Evolutionary conservation across 768 basidiomycete species (phyloP), one percentile per base, ranked within the genome.

Genomic region (Lactifluus volemus): DNA sequence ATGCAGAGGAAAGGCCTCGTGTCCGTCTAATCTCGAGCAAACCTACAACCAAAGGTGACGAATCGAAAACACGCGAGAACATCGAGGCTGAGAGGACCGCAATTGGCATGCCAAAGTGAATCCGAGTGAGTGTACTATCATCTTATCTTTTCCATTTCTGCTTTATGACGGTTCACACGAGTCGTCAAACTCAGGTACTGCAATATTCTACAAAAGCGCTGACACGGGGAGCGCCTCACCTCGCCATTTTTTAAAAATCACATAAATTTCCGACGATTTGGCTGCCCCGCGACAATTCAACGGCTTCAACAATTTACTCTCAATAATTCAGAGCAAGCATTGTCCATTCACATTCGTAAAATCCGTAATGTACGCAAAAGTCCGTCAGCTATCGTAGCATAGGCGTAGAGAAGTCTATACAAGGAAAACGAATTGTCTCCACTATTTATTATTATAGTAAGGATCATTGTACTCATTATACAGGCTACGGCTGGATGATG

Each of bases 401-500:
- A 53, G 25, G 44, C n/a, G 52, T 41, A 38, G 21, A 32, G 25
- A 25, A 30, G 39, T 54, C 41, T 54, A 47, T 38, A 29, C 15
- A 32, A 36, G 30, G 17, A 44, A 34, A 52, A 39, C 6, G 36
- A 7, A 48, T 42, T 25, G 30, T 34, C 50, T 5, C 29, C n/a
- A 25, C 25, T 25, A 8, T 17, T 53, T 34, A 58, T 29, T 67
- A 53, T 62, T 68, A 61, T 73, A 60, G 55, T 76, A 73, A 15
- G 67, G 67, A 56, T 75, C 71, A 54, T 69, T 71, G 59, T 73
- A 72, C 30, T 62, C 58, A n/a, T 58, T 32, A 34, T 57, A 57
- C 41, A 55, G 59, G 10, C 17, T 19, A 47, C 2, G 53, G 19
- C 9, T 25, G 21, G 60, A 15, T 34, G 17, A 17, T 32, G 34